phyloP scores from a whole-genome alignment of 768 basidiomycete species.

The Pleurotus ostreatus region DNA sequence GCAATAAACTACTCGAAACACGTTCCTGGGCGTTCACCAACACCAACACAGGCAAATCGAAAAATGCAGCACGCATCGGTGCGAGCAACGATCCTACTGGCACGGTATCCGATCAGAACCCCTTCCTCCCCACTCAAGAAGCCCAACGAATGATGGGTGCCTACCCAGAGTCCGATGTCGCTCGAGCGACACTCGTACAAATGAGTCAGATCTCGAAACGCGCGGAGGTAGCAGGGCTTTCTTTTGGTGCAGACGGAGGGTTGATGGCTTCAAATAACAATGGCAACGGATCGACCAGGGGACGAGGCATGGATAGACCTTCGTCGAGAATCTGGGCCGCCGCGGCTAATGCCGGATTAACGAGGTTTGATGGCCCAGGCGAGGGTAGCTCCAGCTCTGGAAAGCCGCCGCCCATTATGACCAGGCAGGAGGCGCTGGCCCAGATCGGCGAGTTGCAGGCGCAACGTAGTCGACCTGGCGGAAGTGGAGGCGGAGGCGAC shows the following conservation, averaged over 20 bases:
- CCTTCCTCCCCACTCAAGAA: slow-evolving; percentile 56
- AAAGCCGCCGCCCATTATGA: slow-evolving; percentile 12
- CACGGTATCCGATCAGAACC: slow-evolving; percentile 26
- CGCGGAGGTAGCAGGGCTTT: slow-evolving; percentile 33
- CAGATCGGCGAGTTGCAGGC: slow-evolving; percentile 49
- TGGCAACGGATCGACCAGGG: slow-evolving; percentile 4
- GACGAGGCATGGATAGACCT: slow-evolving; percentile 7
- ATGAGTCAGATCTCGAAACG: slow-evolving; percentile 77
- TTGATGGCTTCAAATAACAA: slow-evolving; percentile 7
- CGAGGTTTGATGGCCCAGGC: background rate
- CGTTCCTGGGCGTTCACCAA: too few relatives aligned
- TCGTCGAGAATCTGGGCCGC: slow-evolving; percentile 16
- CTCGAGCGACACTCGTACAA: slow-evolving; percentile 65
- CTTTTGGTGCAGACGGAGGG: slow-evolving; percentile 13
- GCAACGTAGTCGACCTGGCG: slow-evolving; percentile 24
- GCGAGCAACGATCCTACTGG: slow-evolving; percentile 5
- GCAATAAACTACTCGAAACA: background rate
- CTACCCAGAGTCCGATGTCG: slow-evolving; percentile 55
- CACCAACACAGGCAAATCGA: slow-evolving; percentile 5
- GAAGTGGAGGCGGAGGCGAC: background rate
- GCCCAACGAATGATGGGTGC: slow-evolving; percentile 42
- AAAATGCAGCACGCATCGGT: slow-evolving; percentile 1
- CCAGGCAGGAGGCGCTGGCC: slow-evolving; percentile 42
- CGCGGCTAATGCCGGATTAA: slow-evolving; percentile 13
- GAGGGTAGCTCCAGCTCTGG: slow-evolving; percentile 17